Base-by-base conservation (phyloP, 768 basidiomycete genomes). In the Tubosaeta sp. region DNA sequence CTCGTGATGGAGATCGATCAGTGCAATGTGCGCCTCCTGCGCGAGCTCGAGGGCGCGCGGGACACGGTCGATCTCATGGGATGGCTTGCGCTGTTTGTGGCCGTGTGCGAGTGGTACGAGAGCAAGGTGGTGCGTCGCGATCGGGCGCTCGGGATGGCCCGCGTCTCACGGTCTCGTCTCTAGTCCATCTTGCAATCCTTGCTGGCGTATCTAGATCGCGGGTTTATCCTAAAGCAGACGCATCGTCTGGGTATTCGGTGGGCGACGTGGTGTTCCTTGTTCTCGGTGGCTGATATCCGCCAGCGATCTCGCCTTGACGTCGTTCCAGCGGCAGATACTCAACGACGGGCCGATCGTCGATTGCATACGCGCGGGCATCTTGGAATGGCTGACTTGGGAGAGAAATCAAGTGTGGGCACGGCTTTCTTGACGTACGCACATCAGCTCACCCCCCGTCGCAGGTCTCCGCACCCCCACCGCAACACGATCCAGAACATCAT, bases 201-300 rank as follows among this genome's bases (percentile, higher is more conserved):
- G 25, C 68, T 91, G 47, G 79, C 87, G 3, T 86, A 85, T 64
- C 68, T 92, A 46, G 88, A 93, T 62, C 81, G 86, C 61, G 74
- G 76, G 0, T 90, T 84, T 57, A 74, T 88, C 10, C 60, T 65
- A 0, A 69, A 71, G 37, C 67, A 75, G 31, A 68, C 71, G 26
- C 66, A 71, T 12, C 50, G 73, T 13, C 59, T 60, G 8, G 69
- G 65, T 13, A 76, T 85, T 43, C 75, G 68, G 87, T 86, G 56
- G 19, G 74, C 47, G 25, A 32, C 4, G 25, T 5, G 26, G 38
- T 50, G 14, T 7, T 12, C 16, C 34, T 22, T 25, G 12, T 26
- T 11, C 7, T 11, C 6, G 16, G 22, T 33, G n/a, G 11, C 50
- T 46, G 32, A 50, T 27, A 52, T 52, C 17, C 6, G 35, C 22